These are phyloP conservation scores for Fraxinus cuspidata DNA, from an alignment of 257 asterid species.

Conservation along the genomic window DNA sequence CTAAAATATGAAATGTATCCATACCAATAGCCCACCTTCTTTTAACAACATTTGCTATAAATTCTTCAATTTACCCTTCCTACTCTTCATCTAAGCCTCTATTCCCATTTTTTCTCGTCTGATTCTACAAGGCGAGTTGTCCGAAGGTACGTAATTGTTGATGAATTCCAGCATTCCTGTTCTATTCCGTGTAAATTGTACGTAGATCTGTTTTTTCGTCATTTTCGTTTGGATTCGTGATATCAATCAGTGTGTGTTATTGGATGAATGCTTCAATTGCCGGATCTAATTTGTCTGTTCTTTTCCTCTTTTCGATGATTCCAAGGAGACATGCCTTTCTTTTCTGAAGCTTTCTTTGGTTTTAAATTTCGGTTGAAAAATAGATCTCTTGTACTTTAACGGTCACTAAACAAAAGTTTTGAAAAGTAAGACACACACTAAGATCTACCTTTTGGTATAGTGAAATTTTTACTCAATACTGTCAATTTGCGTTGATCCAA, in stretches of 20 bases:
- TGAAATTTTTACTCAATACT: not conserved
- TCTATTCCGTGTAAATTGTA: not conserved
- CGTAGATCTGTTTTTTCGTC: constrained; percentile 36
- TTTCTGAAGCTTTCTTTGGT: constrained; percentile 5
- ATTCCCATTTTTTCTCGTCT: constrained; percentile 1
- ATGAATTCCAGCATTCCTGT: constrained; percentile 4
- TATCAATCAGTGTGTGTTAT: constrained; percentile 29
- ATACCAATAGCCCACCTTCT: constrained; percentile 35
- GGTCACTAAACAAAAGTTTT: constrained; percentile 11
- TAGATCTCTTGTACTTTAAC: constrained; percentile 19
- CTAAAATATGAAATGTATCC: not conserved
- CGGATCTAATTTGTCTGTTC: constrained; percentile 26
- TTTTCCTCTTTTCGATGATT: constrained; percentile 28
- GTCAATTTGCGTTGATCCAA: not conserved
- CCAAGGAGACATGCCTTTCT: constrained; percentile 35
- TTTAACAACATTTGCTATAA: constrained; percentile 28
- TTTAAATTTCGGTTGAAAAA: constrained; percentile 20
- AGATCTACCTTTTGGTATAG: constrained; percentile 21
- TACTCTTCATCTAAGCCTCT: constrained; percentile 30
- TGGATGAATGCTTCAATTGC: constrained; percentile 13
- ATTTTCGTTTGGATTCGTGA: constrained; percentile 25
- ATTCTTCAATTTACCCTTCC: constrained; percentile 9
- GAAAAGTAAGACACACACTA: constrained; percentile 7
- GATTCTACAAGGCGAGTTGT: constrained; percentile 12
- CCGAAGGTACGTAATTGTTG: constrained; percentile 44